Conservation (phyloP, 345 rosid genomes). For the Trapa bicornis region DNA sequence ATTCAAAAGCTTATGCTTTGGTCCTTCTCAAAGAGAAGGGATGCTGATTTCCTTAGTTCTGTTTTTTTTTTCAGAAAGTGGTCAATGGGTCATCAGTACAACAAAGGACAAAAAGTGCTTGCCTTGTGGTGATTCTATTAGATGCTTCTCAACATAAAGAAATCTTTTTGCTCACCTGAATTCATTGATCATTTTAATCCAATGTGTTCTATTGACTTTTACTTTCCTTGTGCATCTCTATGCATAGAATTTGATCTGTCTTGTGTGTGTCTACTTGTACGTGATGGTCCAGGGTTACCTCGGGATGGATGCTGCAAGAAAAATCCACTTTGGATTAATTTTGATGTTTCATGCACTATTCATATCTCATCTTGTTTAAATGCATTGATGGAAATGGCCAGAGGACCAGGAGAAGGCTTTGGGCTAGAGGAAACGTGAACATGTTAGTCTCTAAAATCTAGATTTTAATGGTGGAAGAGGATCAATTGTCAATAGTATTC, state of each 20-base stretch:
- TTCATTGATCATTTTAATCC: not conserved
- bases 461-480: conserved; percentile 35
- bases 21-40: too few relatives aligned
- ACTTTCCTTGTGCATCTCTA: not conserved
- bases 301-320: conserved; percentile 46
- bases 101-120: not conserved
- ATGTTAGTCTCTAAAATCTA: conserved; percentile 15
- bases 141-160: not conserved
- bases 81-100: not conserved
- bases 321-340: conserved; percentile 88
- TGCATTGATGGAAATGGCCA: conserved; percentile 88
- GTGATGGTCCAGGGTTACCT: conserved; percentile 85
- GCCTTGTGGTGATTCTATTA: not conserved
- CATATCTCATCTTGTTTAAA: conserved; percentile 45
- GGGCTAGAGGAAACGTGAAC: conserved; percentile 73
- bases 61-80: too few relatives aligned
- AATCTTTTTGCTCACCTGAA: not conserved
- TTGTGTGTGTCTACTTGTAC: conserved; percentile 22
- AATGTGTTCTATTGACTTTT: not conserved
- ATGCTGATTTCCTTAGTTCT: too few relatives aligned
- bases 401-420: conserved; percentile 83
- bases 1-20: too few relatives aligned
- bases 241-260: not conserved
- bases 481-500: conserved; percentile 69
- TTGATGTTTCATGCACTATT: conserved; percentile 70